These are phyloP conservation scores for Akebia trifoliata DNA, from an alignment of 164 flowering plant genomes.

Conservation along the genomic window DNA sequence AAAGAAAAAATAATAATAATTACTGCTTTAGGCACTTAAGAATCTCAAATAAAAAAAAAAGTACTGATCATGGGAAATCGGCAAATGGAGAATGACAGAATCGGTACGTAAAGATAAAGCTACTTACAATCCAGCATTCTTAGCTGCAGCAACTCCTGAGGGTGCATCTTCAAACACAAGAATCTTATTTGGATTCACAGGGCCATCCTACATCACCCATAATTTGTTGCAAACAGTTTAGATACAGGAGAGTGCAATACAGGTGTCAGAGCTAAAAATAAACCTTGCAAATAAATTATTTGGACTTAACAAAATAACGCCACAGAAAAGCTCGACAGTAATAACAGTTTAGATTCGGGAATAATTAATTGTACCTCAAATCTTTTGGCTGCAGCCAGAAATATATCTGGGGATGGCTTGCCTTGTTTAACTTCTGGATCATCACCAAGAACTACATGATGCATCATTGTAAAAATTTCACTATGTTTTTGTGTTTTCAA, in stretches of 20 bases:
- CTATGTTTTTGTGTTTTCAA: conserved; percentile 79
- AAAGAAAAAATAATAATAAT: no score
- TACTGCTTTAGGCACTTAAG: neutral
- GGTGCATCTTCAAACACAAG: conserved; percentile 99
- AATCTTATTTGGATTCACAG: conserved; percentile 46
- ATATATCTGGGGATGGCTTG: conserved; percentile 87
- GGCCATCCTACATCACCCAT: conserved; percentile 45
- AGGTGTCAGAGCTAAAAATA: neutral
- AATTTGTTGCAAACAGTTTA: conserved; percentile 7
- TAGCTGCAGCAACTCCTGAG: conserved; percentile 83
- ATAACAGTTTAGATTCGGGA: neutral
- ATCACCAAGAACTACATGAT: conserved; percentile 91
- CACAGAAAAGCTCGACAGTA: conserved; percentile 2
- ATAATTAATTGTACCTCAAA: conserved; percentile 60
- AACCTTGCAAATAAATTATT: neutral
- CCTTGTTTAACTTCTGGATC: conserved; percentile 94
- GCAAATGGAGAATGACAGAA: neutral
- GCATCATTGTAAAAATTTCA: conserved; percentile 81
- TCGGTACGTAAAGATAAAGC: neutral
- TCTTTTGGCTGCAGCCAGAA: conserved; percentile 82
- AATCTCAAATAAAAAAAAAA: neutral
- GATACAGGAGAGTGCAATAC: neutral
- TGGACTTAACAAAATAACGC: neutral
- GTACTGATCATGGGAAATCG: no score
- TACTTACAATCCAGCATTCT: conserved; percentile 75